Conservation (phyloP, 2,329 filamentous ascomycete species). For the Waltergamsia citrina region DNA sequence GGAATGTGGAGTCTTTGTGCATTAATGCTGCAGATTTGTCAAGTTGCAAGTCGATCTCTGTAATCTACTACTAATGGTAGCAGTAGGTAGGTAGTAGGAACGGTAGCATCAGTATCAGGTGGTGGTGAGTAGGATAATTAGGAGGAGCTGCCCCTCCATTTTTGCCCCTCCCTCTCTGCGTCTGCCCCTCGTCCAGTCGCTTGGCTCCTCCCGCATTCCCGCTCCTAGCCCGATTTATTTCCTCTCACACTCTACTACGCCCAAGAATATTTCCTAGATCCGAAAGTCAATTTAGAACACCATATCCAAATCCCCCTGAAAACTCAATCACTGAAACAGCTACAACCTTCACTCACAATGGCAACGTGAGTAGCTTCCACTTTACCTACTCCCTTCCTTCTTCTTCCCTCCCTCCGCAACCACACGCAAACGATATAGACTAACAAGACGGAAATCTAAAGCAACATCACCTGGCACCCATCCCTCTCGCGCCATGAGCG, state of each 20-base stretch:
- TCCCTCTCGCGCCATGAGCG: slow-evolving; percentile 73
- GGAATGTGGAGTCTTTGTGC: too few relatives aligned
- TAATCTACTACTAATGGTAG: too few relatives aligned
- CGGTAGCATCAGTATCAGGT: too few relatives aligned
- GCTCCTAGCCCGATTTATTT: background rate
- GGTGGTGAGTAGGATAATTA: too few relatives aligned
- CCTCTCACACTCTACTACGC: background rate
- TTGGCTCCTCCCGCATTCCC: background rate
- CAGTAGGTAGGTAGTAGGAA: too few relatives aligned
- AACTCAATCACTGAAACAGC: background rate
- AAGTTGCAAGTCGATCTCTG: too few relatives aligned
- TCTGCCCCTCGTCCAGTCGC: background rate
- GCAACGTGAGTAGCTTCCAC: slow-evolving; percentile 19
- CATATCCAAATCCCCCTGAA: background rate
- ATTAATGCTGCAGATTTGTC: too few relatives aligned
- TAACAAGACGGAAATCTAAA: slow-evolving; percentile 23
- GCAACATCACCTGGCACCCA: slow-evolving; percentile 86
- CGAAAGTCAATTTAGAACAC: too few relatives aligned
- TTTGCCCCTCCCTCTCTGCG: background rate
- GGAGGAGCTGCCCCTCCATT: background rate
- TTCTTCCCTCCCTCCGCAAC: slow-evolving; percentile 7
- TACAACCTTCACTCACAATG: slow-evolving; percentile 12
- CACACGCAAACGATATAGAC: background rate
- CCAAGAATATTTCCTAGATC: background rate
- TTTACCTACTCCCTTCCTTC: background rate